phyloP scores from a whole-genome alignment of 192 early-diverging fungal species.

The Paraglomus occultum region DNA sequence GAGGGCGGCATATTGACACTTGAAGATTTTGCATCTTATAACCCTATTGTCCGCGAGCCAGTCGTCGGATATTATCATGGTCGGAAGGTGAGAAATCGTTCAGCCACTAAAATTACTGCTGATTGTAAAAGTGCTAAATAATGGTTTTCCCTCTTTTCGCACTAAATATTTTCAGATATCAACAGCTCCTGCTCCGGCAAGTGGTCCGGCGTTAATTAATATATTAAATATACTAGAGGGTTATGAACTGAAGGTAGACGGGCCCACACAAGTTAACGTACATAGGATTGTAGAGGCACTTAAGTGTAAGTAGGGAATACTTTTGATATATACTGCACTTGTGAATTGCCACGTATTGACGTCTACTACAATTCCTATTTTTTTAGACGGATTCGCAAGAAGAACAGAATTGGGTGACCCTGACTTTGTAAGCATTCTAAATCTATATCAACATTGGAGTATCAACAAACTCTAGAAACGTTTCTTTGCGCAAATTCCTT shows the following conservation, averaged over 20 bases:
- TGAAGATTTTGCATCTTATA: conserved; percentile 72
- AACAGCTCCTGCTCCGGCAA: conserved; percentile 66
- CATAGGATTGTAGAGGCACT: conserved; percentile 87
- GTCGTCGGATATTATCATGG: conserved; percentile 76
- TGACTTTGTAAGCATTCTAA: conserved; percentile 47
- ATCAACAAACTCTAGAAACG: conserved; percentile 13
- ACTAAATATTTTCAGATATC: conserved; percentile 13
- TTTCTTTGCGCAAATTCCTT: background rate
- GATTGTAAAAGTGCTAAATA: no score
- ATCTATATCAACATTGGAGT: background rate
- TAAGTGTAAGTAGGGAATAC: conserved; percentile 54
- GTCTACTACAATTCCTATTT: background rate
- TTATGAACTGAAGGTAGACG: conserved; percentile 63
- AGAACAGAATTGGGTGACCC: conserved; percentile 83
- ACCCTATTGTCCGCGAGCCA: conserved; percentile 55
- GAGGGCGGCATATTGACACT: conserved; percentile 76
- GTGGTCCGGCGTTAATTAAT: conserved; percentile 79
- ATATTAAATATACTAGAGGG: conserved; percentile 88
- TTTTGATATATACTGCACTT: background rate
- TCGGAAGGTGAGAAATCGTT: conserved; percentile 63
- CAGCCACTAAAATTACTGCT: no score
- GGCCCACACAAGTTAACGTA: conserved; percentile 59
- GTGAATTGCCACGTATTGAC: background rate
- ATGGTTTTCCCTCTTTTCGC: no score
- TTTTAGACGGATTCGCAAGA: conserved; percentile 69